Percentiles rank a stretch among this genome's conserved stretches.
phyloP scores from a whole-genome alignment of 108 stramenopile species.

The Epithemia pelagica region DNA sequence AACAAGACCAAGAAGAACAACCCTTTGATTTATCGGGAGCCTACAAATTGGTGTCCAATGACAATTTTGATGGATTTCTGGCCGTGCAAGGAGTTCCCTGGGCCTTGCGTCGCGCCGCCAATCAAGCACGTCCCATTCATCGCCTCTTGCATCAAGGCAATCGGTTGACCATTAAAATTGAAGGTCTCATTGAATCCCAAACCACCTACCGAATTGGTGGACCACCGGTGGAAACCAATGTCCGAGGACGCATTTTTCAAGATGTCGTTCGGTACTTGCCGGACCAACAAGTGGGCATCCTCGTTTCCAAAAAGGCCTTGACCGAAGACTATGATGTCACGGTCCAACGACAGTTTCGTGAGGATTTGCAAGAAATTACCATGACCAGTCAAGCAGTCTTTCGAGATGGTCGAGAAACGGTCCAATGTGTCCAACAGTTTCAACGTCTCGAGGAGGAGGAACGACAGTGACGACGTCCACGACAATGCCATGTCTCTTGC shows the following conservation, averaged over 20 bases:
- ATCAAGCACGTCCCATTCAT: conserved; percentile 43
- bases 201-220: conserved; percentile 49
- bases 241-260: conserved; percentile 42
- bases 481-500: no score
- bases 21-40: conserved; percentile 41
- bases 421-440: conserved; percentile 31
- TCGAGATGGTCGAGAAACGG: conserved; percentile 18
- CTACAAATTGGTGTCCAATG: conserved; percentile 37
- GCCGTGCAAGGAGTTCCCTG: conserved; percentile 53
- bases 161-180: conserved; percentile 33
- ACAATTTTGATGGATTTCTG: conserved; percentile 44
- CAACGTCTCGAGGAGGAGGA: conserved; percentile 13
- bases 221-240: conserved; percentile 24
- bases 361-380: conserved; percentile 21
- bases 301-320: conserved; percentile 30
- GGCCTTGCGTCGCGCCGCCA: conserved; percentile 37
- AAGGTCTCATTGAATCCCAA: conserved; percentile 42
- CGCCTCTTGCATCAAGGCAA: conserved; percentile 30
- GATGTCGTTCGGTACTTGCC: conserved; percentile 37
- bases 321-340: conserved; percentile 34
- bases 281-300: conserved; percentile 22
- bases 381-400: conserved; percentile 21
- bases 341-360: conserved; percentile 24
- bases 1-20: conserved; percentile 5
- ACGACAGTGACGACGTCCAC: no score